Evolutionary conservation across 768 basidiomycete genomes (phyloP).

Genomic region (Gelatoporia subvermispora): DNA sequence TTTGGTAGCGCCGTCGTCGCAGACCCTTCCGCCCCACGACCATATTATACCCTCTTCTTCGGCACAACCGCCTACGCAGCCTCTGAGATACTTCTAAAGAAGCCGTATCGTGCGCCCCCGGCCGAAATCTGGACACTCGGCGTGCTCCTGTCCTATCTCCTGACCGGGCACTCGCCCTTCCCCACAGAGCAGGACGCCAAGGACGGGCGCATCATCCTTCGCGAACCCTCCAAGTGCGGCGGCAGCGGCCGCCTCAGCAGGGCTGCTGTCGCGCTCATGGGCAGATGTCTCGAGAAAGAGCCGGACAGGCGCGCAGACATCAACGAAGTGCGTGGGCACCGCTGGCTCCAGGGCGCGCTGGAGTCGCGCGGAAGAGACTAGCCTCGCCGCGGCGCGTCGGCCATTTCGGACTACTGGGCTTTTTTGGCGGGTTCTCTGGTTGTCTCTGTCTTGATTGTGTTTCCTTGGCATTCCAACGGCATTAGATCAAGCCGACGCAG

Average conservation of each 20-base stretch:
- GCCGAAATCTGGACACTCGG: constrained; percentile 97
- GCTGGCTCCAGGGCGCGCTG: constrained; percentile 59
- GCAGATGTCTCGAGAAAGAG: constrained; percentile 79
- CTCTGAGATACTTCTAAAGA: constrained; percentile 86
- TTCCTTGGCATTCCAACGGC: too few relatives aligned
- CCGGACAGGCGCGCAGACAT: constrained; percentile 79
- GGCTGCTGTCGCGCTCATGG: constrained; percentile 58
- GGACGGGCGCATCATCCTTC: constrained; percentile 54
- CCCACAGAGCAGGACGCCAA: constrained; percentile 80
- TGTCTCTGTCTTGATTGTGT: too few relatives aligned
- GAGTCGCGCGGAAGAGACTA: constrained; percentile 15
- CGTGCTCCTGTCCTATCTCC: constrained; percentile 88
- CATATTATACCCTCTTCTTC: constrained; percentile 76
- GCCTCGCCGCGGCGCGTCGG: background rate
- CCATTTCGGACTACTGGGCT: background rate
- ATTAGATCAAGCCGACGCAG: too few relatives aligned
- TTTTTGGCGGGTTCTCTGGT: too few relatives aligned
- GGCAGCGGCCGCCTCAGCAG: constrained; percentile 18
- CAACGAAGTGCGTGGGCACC: constrained; percentile 72
- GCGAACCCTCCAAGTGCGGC: constrained; percentile 9
- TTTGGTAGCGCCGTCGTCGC: constrained; percentile 86
- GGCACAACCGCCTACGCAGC: constrained; percentile 96
- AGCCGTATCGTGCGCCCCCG: constrained; percentile 86
- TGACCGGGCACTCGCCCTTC: constrained; percentile 92
- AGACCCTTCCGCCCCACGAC: constrained; percentile 56